A percentile compares a stretch with the other conserved stretches of the same genome.
Conservation (phyloP, 176 grass and related monocot species). For the Zea luxurians region DNA sequence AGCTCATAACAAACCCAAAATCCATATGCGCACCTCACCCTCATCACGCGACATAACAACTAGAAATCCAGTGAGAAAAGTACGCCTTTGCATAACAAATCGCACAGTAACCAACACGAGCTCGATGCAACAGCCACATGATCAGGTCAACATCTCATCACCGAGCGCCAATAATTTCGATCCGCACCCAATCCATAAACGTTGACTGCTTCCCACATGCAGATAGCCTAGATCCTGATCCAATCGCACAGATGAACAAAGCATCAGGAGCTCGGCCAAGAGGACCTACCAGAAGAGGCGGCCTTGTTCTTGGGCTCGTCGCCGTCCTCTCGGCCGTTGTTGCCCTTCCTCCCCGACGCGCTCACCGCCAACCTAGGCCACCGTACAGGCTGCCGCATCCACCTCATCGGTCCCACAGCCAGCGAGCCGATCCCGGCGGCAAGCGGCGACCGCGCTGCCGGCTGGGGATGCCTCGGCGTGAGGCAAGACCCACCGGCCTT, state of each 20-base stretch:
- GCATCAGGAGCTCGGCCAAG: background rate
- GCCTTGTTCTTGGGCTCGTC: conserved; percentile 43
- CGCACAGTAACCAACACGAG: background rate
- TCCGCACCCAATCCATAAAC: conserved; percentile 28
- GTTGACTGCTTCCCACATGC: background rate
- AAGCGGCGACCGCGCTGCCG: conserved; percentile 11
- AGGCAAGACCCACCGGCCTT: conserved; percentile 44
- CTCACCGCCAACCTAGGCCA: conserved; percentile 48
- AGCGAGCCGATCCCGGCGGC: conserved; percentile 31
- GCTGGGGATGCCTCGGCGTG: conserved; percentile 14
- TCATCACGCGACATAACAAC: background rate
- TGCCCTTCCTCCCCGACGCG: conserved; percentile 65
- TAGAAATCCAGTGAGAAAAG: background rate
- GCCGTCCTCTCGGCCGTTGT: conserved; percentile 27
- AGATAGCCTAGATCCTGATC: conserved; percentile 29
- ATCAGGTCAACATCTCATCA: background rate
- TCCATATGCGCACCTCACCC: background rate
- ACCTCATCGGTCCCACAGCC: background rate
- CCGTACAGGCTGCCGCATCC: conserved; percentile 20
- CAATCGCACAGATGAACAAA: conserved; percentile 1
- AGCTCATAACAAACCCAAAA: background rate
- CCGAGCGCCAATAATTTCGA: background rate
- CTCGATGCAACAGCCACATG: background rate
- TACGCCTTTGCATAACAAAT: background rate
- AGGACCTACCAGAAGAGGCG: conserved; percentile 45